phyloP scores from a whole-genome alignment of 179 eudicot species.

The Camellia oleifera region DNA sequence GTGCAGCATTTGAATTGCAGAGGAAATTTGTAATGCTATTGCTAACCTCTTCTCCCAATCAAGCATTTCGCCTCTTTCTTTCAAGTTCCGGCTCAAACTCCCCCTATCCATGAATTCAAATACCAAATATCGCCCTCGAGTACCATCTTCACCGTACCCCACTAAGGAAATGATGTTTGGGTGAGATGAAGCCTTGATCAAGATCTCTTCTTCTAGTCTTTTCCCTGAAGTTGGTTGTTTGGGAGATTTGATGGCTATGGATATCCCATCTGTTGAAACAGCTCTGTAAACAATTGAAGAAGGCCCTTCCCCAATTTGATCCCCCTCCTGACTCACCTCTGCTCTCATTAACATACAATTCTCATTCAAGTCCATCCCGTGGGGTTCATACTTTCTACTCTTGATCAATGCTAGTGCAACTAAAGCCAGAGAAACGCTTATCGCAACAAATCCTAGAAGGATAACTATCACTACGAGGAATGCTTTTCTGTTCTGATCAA shows the following conservation, averaged over 20 bases:
- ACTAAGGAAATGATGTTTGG: constrained; percentile 5
- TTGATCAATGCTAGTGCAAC: neutral
- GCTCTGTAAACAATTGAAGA: neutral
- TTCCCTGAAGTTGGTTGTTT: neutral
- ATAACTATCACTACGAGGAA: neutral
- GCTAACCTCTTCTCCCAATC: neutral
- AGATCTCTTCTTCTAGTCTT: neutral
- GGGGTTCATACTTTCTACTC: neutral
- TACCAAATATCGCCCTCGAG: neutral
- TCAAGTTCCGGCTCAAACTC: constrained; percentile 5
- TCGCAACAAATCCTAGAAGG: neutral
- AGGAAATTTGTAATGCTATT: neutral
- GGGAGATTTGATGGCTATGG: neutral
- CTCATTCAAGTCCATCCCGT: neutral
- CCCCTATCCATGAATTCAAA: constrained; percentile 6
- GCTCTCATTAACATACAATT: neutral
- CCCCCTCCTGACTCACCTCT: neutral
- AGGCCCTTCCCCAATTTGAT: neutral
- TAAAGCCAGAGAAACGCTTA: neutral
- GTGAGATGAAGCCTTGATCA: neutral
- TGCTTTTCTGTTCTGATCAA: neutral
- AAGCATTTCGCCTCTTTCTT: neutral
- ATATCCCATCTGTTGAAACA: neutral
- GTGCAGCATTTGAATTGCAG: constrained; percentile 5
- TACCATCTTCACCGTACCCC: neutral